Percentiles rank a stretch among this genome's conserved stretches.
Evolutionary conservation across 2,329 filamentous ascomycete genomes (phyloP).

Genomic region (Cercospora sp.): DNA sequence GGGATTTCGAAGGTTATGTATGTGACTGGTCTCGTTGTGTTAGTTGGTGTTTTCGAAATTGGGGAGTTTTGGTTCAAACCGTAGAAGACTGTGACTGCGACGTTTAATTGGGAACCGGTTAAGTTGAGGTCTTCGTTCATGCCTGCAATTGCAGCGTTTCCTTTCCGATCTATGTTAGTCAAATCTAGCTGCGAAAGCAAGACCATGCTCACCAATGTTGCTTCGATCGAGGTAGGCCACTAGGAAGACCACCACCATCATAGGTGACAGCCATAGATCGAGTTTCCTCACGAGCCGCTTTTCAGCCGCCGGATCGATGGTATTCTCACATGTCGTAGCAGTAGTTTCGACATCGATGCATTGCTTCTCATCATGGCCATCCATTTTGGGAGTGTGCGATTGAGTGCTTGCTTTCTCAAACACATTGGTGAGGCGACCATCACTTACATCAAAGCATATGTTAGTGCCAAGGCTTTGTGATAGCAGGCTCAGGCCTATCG

Average conservation of each 20-base stretch:
- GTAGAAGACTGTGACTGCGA: background rate
- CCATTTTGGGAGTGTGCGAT: background rate
- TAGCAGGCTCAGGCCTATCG: background rate
- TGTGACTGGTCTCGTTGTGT: background rate
- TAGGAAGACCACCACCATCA: background rate
- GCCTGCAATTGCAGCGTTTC: background rate
- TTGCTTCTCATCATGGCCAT: background rate
- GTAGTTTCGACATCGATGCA: background rate
- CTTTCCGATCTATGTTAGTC: background rate
- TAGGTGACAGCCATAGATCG: background rate
- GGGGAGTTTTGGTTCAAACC: background rate
- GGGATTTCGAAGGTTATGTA: constrained; percentile 50
- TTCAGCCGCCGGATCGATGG: background rate
- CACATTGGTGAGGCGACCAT: background rate
- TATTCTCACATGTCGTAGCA: background rate
- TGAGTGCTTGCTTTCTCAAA: background rate
- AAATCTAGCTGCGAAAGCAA: too few species aligned
- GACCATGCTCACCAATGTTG: background rate
- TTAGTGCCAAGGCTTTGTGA: background rate
- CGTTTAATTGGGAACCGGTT: background rate
- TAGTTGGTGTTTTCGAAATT: background rate
- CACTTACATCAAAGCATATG: background rate
- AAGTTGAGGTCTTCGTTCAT: background rate
- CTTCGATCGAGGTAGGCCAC: background rate
- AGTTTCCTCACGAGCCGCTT: background rate